Percentiles rank a stretch among this genome's conserved stretches.
Conservation (phyloP, 805 yeast genomes). For the Starmerella gropengiesseri region DNA sequence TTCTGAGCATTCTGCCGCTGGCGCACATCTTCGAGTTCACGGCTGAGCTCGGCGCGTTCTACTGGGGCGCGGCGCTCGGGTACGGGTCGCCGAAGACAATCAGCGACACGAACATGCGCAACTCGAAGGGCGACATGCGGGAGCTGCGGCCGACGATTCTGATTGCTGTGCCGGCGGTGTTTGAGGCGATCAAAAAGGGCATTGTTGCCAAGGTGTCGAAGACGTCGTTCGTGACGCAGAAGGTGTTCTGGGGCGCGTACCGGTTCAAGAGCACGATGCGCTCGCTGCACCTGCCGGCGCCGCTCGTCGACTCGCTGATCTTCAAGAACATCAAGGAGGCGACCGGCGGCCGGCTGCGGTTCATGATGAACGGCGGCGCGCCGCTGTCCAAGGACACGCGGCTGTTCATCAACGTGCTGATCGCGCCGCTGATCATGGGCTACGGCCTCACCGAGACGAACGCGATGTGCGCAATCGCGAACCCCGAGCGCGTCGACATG, state of each 20-base stretch:
- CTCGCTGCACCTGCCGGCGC: constrained; percentile 63
- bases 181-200: constrained; percentile 94
- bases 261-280: constrained; percentile 57
- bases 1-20: constrained; percentile 82
- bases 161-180: constrained; percentile 98
- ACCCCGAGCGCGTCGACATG: constrained; percentile 52
- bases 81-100: constrained; percentile 89
- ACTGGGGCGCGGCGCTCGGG: constrained; percentile 86
- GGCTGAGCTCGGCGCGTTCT: constrained; percentile 65
- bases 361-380: constrained; percentile 82
- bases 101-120: constrained; percentile 66
- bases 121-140: constrained; percentile 79
- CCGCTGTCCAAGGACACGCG: constrained; percentile 77
- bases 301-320: constrained; percentile 58
- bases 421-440: constrained; percentile 84
- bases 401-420: constrained; percentile 57
- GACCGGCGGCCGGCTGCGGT: constrained; percentile 80
- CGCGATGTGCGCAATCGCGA: constrained; percentile 70
- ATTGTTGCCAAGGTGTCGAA: constrained; percentile 62
- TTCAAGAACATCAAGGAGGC: constrained; percentile 86
- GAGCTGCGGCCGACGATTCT: constrained; percentile 82
- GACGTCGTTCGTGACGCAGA: constrained; percentile 56
- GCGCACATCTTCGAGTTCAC: constrained; percentile 93
- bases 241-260: constrained; percentile 80
- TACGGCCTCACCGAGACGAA: constrained; percentile 95